phyloP scores from a whole-genome alignment of 2,329 filamentous ascomycete species.

The Epichloe baconii region DNA sequence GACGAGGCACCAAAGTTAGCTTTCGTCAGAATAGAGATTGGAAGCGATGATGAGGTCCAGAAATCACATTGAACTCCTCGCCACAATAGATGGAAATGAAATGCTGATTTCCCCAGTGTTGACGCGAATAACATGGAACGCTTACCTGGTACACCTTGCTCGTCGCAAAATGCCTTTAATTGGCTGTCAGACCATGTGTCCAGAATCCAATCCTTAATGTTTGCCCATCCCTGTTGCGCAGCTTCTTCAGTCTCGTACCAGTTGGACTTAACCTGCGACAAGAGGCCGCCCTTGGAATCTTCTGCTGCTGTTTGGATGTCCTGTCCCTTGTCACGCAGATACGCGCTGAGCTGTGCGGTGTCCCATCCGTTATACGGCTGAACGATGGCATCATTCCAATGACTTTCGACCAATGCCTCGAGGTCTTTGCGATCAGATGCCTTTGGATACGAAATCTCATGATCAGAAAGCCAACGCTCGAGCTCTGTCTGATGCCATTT shows the following conservation, averaged over 20 bases:
- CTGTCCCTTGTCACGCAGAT: constrained; percentile 58
- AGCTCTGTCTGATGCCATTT: constrained; percentile 98
- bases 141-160: constrained; percentile 62
- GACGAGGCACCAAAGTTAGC: not conserved
- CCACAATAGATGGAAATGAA: too few species aligned
- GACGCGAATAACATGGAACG: not conserved
- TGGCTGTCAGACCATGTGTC: constrained; percentile 92
- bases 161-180: constrained; percentile 85
- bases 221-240: constrained; percentile 56
- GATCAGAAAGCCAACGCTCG: constrained; percentile 88
- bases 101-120: not conserved
- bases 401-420: constrained; percentile 76
- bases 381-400: constrained; percentile 72
- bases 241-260: constrained; percentile 76
- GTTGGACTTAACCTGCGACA: constrained; percentile 54
- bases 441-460: constrained; percentile 82
- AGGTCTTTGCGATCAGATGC: constrained; percentile 87
- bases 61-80: too few species aligned
- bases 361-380: constrained; percentile 71
- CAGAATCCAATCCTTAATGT: constrained; percentile 81
- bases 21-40: not conserved
- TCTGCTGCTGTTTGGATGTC: constrained; percentile 54
- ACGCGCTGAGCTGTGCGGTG: constrained; percentile 50
- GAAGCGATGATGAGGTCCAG: not conserved
- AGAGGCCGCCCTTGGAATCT: constrained; percentile 53